Conservation (phyloP, 2,329 filamentous ascomycete species). For the Colletotrichum sp. region DNA sequence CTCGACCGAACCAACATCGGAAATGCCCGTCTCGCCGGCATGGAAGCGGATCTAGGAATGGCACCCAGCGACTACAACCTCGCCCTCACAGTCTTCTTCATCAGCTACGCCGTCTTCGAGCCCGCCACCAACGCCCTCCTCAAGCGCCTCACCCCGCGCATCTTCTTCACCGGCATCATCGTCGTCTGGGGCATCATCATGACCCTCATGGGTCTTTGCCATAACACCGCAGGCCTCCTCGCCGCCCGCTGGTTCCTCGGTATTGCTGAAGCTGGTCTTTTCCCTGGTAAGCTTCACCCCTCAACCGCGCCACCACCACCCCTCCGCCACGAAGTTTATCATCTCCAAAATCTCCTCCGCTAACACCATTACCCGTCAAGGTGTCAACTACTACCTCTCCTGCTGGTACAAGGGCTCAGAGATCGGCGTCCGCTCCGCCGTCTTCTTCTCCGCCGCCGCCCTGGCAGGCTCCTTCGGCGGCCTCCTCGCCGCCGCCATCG, state of each 20-base stretch:
- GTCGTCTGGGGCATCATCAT: slow-evolving; percentile 44
- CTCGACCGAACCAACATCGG: slow-evolving; percentile 32
- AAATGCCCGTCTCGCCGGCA: slow-evolving; percentile 30
- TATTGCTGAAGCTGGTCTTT: slow-evolving; percentile 70
- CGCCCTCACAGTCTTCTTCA: slow-evolving; percentile 69
- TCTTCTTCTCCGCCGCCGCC: slow-evolving; percentile 82
- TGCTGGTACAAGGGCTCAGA: slow-evolving; percentile 83
- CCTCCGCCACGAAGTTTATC: background rate
- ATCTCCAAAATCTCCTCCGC: background rate
- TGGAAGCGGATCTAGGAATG: slow-evolving; percentile 25
- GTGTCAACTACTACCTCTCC: slow-evolving; percentile 72
- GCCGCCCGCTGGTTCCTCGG: slow-evolving; percentile 63
- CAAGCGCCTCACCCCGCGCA: slow-evolving; percentile 65
- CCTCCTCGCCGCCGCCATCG: slow-evolving; percentile 71
- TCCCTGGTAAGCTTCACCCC: slow-evolving; percentile 58
- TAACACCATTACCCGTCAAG: background rate
- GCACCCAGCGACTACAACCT: slow-evolving; percentile 62
- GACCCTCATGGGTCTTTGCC: slow-evolving; percentile 54
- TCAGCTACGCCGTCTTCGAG: slow-evolving; percentile 71
- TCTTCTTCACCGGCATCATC: slow-evolving; percentile 73
- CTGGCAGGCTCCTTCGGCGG: slow-evolving; percentile 78
- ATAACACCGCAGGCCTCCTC: slow-evolving; percentile 48
- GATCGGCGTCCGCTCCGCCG: slow-evolving; percentile 73
- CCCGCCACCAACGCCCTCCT: slow-evolving; percentile 69
- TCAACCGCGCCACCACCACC: background rate